Evolutionary conservation across 306 rosid genomes (phyloP).

Genomic region (Glycyrrhiza uralensis): DNA sequence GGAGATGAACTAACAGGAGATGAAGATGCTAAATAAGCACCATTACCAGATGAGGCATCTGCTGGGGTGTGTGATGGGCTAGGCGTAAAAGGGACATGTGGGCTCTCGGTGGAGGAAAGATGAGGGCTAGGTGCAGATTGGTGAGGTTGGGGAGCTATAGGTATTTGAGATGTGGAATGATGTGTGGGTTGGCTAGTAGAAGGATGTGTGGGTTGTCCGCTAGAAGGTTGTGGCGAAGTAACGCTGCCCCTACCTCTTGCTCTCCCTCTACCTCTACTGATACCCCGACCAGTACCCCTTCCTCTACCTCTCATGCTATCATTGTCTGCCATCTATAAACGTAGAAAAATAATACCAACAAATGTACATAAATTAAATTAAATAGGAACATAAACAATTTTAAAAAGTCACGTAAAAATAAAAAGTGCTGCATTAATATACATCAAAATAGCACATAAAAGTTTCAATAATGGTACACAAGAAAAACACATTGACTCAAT

Average conservation of each 20-base stretch:
- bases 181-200: background rate
- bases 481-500: background rate
- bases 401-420: too few relatives aligned
- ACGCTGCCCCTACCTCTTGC: background rate
- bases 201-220: background rate
- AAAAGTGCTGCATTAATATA: too few relatives aligned
- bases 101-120: background rate
- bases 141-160: background rate
- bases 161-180: background rate
- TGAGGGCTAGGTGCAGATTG: background rate
- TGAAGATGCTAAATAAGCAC: too few relatives aligned
- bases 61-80: too few relatives aligned
- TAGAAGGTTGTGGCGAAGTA: background rate
- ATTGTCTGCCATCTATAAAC: background rate
- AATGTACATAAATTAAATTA: too few relatives aligned
- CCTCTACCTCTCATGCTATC: background rate
- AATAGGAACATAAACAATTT: background rate
- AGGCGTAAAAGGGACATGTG: too few relatives aligned
- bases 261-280: background rate
- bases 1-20: too few relatives aligned
- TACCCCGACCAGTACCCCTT: background rate
- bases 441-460: too few relatives aligned
- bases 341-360: background rate
- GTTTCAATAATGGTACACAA: too few relatives aligned
- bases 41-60: too few relatives aligned